Conservation (phyloP, 495 filamentous ascomycete species). For the Penicillium pulvis region DNA sequence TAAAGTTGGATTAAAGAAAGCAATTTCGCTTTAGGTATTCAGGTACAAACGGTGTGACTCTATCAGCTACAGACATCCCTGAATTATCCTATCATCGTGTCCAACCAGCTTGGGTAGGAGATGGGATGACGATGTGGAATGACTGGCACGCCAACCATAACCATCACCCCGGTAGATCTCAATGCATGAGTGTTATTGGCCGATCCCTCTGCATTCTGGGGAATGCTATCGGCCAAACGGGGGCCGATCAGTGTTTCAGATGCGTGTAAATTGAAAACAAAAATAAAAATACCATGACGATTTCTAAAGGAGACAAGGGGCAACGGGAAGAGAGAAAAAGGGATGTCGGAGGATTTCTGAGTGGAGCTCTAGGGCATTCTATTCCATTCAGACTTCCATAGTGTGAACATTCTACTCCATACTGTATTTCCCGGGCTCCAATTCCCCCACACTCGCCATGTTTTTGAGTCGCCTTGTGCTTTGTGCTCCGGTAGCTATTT, state of each 20-base stretch:
- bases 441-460: constrained; percentile 28
- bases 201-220: constrained; percentile 31
- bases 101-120: constrained; percentile 16
- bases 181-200: constrained; percentile 23
- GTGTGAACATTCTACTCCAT: constrained; percentile 7
- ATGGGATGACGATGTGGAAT: constrained; percentile 35
- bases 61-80: constrained; percentile 5
- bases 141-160: constrained; percentile 15
- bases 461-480: constrained; percentile 13
- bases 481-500: background rate
- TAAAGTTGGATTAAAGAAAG: constrained; percentile 11
- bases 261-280: constrained; percentile 20
- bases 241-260: constrained; percentile 33
- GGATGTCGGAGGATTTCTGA: constrained; percentile 19
- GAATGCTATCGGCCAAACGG: constrained; percentile 33
- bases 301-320: constrained; percentile 4
- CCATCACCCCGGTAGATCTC: constrained; percentile 21
- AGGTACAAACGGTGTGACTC: constrained; percentile 10
- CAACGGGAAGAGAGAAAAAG: background rate
- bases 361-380: constrained; percentile 25
- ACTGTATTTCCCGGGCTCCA: constrained; percentile 22
- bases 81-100: constrained; percentile 24
- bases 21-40: constrained; percentile 10
- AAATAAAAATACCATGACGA: constrained; percentile 9
- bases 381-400: constrained; percentile 32